These are phyloP conservation scores for Plectosphaerella plurivora DNA, from an alignment of 2,329 filamentous ascomycete species.

Conservation along the genomic window DNA sequence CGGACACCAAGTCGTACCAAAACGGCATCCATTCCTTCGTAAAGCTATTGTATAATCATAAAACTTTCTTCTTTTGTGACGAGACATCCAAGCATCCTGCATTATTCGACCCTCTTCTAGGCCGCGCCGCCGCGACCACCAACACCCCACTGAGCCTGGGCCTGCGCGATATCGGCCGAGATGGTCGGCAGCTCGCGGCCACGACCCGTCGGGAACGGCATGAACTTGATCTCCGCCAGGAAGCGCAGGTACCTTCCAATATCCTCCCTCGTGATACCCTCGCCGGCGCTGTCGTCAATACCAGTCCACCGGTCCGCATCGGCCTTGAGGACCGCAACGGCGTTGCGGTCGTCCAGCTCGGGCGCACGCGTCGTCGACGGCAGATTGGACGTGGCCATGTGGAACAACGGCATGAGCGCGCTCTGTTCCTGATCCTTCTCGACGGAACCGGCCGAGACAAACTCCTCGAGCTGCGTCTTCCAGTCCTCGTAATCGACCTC, in stretches of 20 bases:
- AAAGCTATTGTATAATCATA: no score
- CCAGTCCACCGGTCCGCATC: constrained; percentile 58
- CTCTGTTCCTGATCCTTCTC: constrained; percentile 42
- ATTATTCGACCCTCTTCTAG: no score
- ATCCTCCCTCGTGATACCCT: constrained; percentile 19
- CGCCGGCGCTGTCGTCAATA: constrained; percentile 48
- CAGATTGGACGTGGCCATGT: constrained; percentile 66
- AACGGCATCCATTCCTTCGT: no score
- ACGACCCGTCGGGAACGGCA: constrained; percentile 20
- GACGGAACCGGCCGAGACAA: constrained; percentile 44
- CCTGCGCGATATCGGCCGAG: constrained; percentile 11
- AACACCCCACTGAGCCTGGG: constrained; percentile 16
- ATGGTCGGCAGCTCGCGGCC: constrained; percentile 18
- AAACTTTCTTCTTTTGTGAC: no score
- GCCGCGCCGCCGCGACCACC: constrained; percentile 12
- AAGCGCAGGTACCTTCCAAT: constrained; percentile 18
- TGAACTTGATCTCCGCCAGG: constrained; percentile 22
- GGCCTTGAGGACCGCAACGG: constrained; percentile 49
- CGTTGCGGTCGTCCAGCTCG: constrained; percentile 68
- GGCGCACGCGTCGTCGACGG: constrained; percentile 66
- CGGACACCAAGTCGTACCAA: no score
- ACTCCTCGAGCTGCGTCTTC: constrained; percentile 62
- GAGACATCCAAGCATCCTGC: no score
- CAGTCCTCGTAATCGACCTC: constrained; percentile 65
- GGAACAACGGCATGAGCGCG: constrained; percentile 57